phyloP scores from a whole-genome alignment of 352 stramenopile species.

The Phytophthora europaea region DNA sequence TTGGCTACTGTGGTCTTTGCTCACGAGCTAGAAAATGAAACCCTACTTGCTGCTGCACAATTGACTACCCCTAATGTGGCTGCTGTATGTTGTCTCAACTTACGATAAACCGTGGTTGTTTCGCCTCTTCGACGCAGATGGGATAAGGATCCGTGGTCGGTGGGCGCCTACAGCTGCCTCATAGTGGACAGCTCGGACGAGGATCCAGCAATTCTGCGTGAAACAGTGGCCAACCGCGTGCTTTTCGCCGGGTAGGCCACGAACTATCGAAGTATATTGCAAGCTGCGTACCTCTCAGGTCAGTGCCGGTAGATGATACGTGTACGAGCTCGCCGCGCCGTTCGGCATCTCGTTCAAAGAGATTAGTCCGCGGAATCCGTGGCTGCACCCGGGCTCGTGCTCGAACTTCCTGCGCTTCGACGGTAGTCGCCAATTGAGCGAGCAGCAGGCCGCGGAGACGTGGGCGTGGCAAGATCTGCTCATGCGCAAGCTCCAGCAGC shows the following conservation, averaged over 20 bases:
- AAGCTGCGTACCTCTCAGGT: slow-evolving; percentile 74
- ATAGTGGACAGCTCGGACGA: slow-evolving; percentile 67
- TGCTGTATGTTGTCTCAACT: neutral
- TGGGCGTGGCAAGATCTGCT: too few species aligned
- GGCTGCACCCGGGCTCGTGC: too few species aligned
- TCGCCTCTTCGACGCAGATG: slow-evolving; percentile 42
- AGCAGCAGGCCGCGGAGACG: too few species aligned
- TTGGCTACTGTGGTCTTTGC: neutral
- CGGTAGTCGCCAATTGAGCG: too few species aligned
- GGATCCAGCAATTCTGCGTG: slow-evolving; percentile 63
- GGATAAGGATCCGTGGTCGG: slow-evolving; percentile 65
- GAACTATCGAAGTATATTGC: slow-evolving; percentile 71
- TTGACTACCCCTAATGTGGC: slow-evolving; percentile 17
- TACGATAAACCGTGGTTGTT: neutral
- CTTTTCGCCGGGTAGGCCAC: slow-evolving; percentile 80
- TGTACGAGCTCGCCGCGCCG: too few species aligned
- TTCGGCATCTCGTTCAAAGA: too few species aligned
- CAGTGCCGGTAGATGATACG: neutral
- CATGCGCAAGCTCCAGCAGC: too few species aligned
- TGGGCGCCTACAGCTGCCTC: slow-evolving; percentile 73
- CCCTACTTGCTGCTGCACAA: slow-evolving; percentile 12
- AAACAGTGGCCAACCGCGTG: slow-evolving; percentile 49
- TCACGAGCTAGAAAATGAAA: slow-evolving; percentile 6
- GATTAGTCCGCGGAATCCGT: too few species aligned
- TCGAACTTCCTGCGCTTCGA: too few species aligned